Evolutionary conservation across 305 asterid species (phyloP), one percentile per base, ranked within the genome.

Genomic region (Solanum aculeatissimum): DNA sequence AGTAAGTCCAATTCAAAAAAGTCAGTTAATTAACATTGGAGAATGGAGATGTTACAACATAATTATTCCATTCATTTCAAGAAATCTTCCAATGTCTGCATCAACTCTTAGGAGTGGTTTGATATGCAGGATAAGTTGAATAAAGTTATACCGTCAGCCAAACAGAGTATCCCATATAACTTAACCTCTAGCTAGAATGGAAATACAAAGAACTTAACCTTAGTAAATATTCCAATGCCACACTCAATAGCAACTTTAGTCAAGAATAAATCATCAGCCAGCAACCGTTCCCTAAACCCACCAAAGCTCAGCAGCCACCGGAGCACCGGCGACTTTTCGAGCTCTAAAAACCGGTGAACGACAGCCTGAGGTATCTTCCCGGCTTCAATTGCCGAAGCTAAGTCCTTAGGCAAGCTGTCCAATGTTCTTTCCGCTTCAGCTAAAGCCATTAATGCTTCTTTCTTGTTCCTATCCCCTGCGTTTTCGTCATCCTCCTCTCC

Each of bases 261-360:
- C 93, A 96, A 85, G 95, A 96, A 96, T 45, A 96, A 97, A 91
- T 96, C 99, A 88, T 96, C 99, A 4, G 96, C 99, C 25, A 96
- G 91, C 90, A 96, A 87, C 84, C 99, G 90, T 66, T 96, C 99
- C 91, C 92, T 96, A 72, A 96, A 96, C 53, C 99, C 99, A 47
- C 93, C 95, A 80, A 96, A 94, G 38, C 69, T 86, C 60, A 96
- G 93, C 91, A 96, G 43, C 99, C 98, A 96, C 3, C 91, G 68
- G 53, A 96, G 70, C 19, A 91, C 43, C 3, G 93, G 90, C 21
- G 98, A 91, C 87, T 92, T 93, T 88, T 96, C 98, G 72, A 96
- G 92, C 86, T 92, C 99, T 45, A 96, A 88, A 85, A 90, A 96
- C 74, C 95, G 88, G 7, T 9, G 4, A 70, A 94, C 90, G 43